Evolutionary conservation across 371 early-diverging fungal species (phyloP).

Genomic region (Apophysomyces variabilis): DNA sequence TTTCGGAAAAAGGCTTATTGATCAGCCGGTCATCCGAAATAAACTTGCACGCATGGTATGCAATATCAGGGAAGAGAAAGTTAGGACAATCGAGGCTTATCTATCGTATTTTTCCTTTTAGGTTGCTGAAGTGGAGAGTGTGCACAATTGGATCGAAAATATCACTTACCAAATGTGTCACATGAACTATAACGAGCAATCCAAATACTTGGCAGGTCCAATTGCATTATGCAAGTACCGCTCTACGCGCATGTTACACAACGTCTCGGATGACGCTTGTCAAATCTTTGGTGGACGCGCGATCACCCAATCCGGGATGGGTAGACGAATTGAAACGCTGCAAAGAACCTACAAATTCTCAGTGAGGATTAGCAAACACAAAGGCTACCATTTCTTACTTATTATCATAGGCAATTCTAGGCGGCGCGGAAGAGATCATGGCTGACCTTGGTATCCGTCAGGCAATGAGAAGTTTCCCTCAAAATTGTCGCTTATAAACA

Average conservation of each 20-base stretch:
- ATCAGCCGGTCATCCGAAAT: constrained; percentile 68
- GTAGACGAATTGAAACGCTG: constrained; percentile 57
- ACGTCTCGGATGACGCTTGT: constrained; percentile 64
- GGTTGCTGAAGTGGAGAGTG: constrained; percentile 61
- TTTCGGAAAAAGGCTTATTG: constrained; percentile 77
- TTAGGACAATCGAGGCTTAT: constrained; percentile 29
- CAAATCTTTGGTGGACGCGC: constrained; percentile 78
- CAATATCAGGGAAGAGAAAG: constrained; percentile 17
- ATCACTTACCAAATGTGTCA: constrained; percentile 71
- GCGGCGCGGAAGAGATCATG: constrained; percentile 79
- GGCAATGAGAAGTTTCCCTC: constrained; percentile 34
- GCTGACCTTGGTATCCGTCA: constrained; percentile 41
- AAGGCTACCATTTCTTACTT: neutral
- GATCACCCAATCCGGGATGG: constrained; percentile 71
- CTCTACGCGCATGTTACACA: constrained; percentile 60
- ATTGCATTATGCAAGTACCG: constrained; percentile 68
- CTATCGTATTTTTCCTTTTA: constrained; percentile 31
- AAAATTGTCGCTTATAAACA: constrained; percentile 25
- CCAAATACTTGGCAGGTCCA: constrained; percentile 68
- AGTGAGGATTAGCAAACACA: constrained; percentile 6
- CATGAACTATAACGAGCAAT: constrained; percentile 64
- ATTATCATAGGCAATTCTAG: constrained; percentile 68
- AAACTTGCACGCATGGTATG: constrained; percentile 72
- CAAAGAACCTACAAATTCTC: constrained; percentile 64
- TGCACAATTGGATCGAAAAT: constrained; percentile 65